A percentile compares a stretch with the other conserved stretches of the same genome.
Conservation (phyloP, 164 flowering plant species). For the Brasenia schreberi region DNA sequence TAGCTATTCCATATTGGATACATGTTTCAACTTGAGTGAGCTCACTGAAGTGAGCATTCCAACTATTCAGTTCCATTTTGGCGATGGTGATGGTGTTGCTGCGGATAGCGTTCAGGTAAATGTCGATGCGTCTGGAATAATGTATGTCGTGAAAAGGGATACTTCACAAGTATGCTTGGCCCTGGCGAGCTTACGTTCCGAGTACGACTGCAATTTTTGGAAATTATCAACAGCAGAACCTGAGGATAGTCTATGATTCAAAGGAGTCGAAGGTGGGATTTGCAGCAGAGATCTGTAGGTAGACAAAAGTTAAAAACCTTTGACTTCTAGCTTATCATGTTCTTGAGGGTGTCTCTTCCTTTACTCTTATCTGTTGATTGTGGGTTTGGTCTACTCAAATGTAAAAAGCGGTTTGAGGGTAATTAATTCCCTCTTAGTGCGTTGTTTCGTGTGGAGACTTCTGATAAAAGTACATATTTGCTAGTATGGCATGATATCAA, state of each 20-base stretch:
- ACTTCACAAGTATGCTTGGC: slow-evolving; percentile 86
- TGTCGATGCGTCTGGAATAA: slow-evolving; percentile 56
- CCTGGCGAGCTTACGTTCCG: slow-evolving; percentile 55
- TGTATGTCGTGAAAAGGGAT: slow-evolving; percentile 56
- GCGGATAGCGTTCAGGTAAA: slow-evolving; percentile 19
- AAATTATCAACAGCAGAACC: slow-evolving; percentile 75
- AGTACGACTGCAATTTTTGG: slow-evolving; percentile 66
- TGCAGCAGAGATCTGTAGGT: slow-evolving; percentile 59
- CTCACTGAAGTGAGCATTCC: slow-evolving; percentile 58
- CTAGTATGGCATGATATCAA: not conserved
- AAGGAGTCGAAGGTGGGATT: slow-evolving; percentile 52
- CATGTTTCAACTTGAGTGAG: slow-evolving; percentile 59
- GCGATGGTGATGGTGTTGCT: slow-evolving; percentile 18
- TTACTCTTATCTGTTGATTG: not conserved
- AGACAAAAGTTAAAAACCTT: slow-evolving; percentile 1
- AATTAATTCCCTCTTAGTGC: not conserved
- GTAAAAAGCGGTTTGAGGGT: not conserved
- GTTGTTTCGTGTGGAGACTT: not conserved
- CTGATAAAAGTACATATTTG: not conserved
- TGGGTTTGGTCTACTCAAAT: not conserved
- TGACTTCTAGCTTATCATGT: not conserved
- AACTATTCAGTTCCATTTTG: slow-evolving; percentile 38
- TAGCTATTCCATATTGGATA: slow-evolving; percentile 55
- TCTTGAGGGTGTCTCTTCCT: not conserved
- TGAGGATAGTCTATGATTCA: slow-evolving; percentile 62